A percentile compares a stretch with the other conserved stretches of the same genome.
These are phyloP conservation scores for Otatea glauca DNA, from an alignment of 176 grass and related monocot species.

Conservation along the genomic window DNA sequence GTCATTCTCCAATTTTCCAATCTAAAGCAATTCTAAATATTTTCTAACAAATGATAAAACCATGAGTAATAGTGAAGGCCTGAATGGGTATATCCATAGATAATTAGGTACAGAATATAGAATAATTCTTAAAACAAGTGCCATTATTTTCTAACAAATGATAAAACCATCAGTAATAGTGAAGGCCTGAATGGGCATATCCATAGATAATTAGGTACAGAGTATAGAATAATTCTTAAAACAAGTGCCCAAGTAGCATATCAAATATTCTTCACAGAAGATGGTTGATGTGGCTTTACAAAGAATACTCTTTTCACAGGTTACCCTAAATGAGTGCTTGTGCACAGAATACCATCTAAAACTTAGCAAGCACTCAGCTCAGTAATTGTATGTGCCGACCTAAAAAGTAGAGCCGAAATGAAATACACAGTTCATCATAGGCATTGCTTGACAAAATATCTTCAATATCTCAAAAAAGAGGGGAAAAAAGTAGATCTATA, in stretches of 20 bases:
- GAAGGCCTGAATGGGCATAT: constrained; percentile 37
- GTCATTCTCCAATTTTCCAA: constrained; percentile 17
- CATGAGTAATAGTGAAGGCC: constrained; percentile 20
- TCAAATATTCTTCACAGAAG: neutral
- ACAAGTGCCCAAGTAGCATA: neutral
- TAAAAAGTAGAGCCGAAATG: constrained; percentile 12
- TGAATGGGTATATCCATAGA: constrained; percentile 24
- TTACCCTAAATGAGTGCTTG: constrained; percentile 12
- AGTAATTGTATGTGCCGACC: neutral
- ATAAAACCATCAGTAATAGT: constrained; percentile 1
- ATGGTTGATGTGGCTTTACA: neutral
- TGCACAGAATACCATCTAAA: constrained; percentile 3
- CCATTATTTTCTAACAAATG: constrained; percentile 42
- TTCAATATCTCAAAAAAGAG: neutral
- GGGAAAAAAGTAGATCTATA: constrained; percentile 5
- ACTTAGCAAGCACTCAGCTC: constrained; percentile 20
- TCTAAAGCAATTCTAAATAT: constrained; percentile 32
- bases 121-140: constrained; percentile 22
- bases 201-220: neutral
- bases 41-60: constrained; percentile 38
- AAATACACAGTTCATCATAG: constrained; percentile 15
- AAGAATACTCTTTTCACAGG: neutral
- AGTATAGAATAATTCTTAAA: constrained; percentile 19
- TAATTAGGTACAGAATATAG: neutral
- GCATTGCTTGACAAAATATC: constrained; percentile 13